Evolutionary conservation across 169 alveolate genomes (phyloP), one percentile per base, ranked within the genome.

Genomic region (Plasmodium sp.): DNA sequence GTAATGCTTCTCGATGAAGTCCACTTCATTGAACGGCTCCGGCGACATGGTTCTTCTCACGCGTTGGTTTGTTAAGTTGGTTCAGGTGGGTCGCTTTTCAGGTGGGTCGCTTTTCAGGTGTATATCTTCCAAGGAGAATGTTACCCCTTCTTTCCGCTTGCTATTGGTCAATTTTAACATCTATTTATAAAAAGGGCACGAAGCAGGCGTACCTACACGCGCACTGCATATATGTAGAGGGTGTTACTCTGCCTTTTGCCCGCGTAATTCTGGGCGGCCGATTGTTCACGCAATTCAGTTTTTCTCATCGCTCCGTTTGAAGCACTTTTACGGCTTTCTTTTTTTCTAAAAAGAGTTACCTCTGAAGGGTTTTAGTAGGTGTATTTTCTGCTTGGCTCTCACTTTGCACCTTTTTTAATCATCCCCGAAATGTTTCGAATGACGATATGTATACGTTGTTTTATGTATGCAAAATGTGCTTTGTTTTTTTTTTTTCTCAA

Each of bases 1-100:
- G 81, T 75, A 75, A 16, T 85, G 36, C 80, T 85, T 85, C 51
- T 85, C 43, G 31, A 85, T 85, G 67, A 85, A 10, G 5, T 85
- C 85, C 36, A 41, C 58, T 48, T 85, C 93, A 58, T 75, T 79
- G 71, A 75, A 85, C 16, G 18, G 33, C 71, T 85, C 93, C 31
- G 43, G n/a, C 14, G 85, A 9, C 85, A 79, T 75, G 36, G 18
- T 85, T 74, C n/a, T 45, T 62, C 12, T 45, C 18, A 31, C 14
- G 39, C 77, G 18, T 22, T 5, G 77, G 14, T 67, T 67, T 9
- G 77, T 22, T 62, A 62, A 62, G 12, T 18, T 22, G 14, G 75
- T 67, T 67, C 14, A 67, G 43, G 77, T 27, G 39, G 77, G 5
- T 27, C 36, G 2, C 58, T 48, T 48, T 18, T 22, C 31, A 62